Evolutionary conservation across 2,329 filamentous ascomycete species (phyloP).

Genomic region (Tympanopsis confertula): DNA sequence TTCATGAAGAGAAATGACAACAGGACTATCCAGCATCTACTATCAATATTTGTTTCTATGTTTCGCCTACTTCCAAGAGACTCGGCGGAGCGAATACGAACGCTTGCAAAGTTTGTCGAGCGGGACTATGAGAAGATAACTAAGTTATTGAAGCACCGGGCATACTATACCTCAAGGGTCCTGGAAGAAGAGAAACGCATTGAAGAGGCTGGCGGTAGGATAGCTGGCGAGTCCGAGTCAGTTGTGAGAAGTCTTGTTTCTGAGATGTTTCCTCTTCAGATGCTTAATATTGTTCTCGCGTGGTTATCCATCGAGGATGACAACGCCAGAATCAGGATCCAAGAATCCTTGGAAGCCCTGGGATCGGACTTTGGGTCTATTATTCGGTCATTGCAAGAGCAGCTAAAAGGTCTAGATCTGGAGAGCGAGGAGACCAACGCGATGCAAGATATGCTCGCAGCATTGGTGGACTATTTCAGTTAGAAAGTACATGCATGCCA

Average conservation of each 20-base stretch:
- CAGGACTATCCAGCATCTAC: slow-evolving; percentile 61
- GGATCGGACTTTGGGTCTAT: slow-evolving; percentile 56
- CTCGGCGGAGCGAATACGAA: slow-evolving; percentile 67
- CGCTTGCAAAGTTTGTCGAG: slow-evolving; percentile 88
- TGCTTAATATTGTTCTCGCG: slow-evolving; percentile 71
- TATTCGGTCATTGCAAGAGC: slow-evolving; percentile 50
- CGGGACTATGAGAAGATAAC: slow-evolving; percentile 79
- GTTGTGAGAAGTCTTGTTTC: slow-evolving; percentile 71
- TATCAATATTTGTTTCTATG: slow-evolving; percentile 75
- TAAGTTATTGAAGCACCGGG: slow-evolving; percentile 60
- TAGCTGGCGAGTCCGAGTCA: slow-evolving; percentile 44
- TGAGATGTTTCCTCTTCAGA: slow-evolving; percentile 73
- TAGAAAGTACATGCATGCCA: too few species aligned
- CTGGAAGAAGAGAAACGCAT: slow-evolving; percentile 18
- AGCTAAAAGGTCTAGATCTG: not conserved
- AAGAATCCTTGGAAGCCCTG: slow-evolving; percentile 49
- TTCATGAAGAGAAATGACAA: slow-evolving; percentile 76
- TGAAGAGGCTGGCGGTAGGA: slow-evolving; percentile 51
- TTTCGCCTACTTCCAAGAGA: slow-evolving; percentile 69
- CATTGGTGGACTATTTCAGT: too few species aligned
- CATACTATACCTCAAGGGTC: slow-evolving; percentile 56
- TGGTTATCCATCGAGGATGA: slow-evolving; percentile 87
- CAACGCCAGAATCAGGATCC: slow-evolving; percentile 57
- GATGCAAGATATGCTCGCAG: not conserved
- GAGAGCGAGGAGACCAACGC: not conserved